Evolutionary conservation across 164 flowering plant genomes (phyloP).

Genomic region (Vitis labrusca): DNA sequence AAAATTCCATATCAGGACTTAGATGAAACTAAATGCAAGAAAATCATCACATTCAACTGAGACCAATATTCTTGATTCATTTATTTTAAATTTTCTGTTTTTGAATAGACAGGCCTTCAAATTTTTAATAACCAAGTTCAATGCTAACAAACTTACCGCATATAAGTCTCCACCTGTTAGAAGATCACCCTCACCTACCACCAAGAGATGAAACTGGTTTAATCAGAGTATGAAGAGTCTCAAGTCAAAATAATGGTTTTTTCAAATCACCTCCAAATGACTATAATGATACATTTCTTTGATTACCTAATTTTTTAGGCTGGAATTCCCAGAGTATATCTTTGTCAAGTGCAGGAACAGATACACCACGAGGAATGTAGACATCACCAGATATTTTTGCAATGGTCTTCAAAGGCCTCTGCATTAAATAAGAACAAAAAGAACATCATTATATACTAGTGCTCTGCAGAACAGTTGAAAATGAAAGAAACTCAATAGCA

Average conservation of each 20-base stretch:
- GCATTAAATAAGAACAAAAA: conserved; percentile 7
- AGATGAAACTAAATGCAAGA: conserved; percentile 5
- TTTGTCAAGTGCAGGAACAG: conserved; percentile 98
- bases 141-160: conserved; percentile 69
- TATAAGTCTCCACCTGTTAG: conserved; percentile 96
- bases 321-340: conserved; percentile 94
- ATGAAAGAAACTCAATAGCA: no score
- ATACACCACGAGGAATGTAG: conserved; percentile 97
- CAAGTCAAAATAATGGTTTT: not conserved
- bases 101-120: not conserved
- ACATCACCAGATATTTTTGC: conserved; percentile 95
- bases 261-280: not conserved
- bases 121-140: not conserved
- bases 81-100: no score
- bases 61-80: not conserved
- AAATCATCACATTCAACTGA: not conserved
- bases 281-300: not conserved
- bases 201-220: conserved; percentile 9
- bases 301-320: conserved; percentile 83
- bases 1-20: conserved; percentile 1
- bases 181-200: conserved; percentile 90
- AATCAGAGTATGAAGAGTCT: not conserved
- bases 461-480: not conserved
- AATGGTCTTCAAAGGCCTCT: conserved; percentile 98
- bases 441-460: not conserved